These are phyloP conservation scores for Blastomyces parvus DNA, from an alignment of 2,329 filamentous ascomycete genomes.

Conservation along the genomic window DNA sequence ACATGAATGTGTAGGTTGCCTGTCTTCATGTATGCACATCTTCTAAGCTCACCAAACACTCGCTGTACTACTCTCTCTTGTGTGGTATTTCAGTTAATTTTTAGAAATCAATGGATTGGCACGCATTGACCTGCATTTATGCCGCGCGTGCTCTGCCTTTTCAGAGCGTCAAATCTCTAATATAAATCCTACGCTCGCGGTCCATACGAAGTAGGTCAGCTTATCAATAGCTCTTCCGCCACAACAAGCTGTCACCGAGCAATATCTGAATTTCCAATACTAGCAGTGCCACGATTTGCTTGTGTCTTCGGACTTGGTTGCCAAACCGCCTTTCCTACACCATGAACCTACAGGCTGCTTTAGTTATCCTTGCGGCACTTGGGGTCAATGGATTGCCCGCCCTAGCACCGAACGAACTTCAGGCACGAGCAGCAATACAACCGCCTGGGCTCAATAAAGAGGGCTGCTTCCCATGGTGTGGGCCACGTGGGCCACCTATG, in stretches of 20 bases:
- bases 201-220: neutral
- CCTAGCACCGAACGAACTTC: neutral
- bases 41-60: neutral
- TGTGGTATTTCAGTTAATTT: neutral
- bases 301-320: neutral
- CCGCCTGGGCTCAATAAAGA: neutral
- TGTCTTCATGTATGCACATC: neutral
- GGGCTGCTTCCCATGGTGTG: neutral
- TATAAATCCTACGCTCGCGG: neutral
- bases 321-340: neutral
- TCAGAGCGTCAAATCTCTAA: neutral
- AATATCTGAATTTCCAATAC: neutral
- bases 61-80: neutral
- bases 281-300: neutral
- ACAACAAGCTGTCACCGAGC: neutral
- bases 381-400: slow-evolving; percentile 1
- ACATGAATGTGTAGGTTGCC: neutral
- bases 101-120: neutral
- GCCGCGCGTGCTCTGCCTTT: too few species aligned
- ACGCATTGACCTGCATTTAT: neutral
- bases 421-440: neutral
- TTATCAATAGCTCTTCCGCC: neutral
- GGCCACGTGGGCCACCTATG: neutral
- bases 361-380: neutral
- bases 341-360: neutral